Base-by-base conservation (phyloP, 805 yeast species). In the Geotrichum ghanense region DNA sequence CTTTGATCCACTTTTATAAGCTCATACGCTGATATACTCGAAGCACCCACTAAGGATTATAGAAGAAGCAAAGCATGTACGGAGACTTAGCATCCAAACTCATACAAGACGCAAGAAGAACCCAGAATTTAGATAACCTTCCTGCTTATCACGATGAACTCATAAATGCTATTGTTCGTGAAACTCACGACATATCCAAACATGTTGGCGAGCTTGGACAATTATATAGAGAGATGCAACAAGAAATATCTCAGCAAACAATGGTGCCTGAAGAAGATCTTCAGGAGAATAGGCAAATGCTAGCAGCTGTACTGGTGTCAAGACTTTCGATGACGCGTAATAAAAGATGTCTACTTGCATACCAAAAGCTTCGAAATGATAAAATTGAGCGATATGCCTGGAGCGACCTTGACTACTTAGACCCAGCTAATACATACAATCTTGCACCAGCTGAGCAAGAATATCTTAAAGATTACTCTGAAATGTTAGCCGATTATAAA, bases 51-150 rank as follows among this genome's bases (percentile, higher is more conserved):
- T 41, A 41, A 14, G 16, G n/a, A n/a, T 17, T 17, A 19, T 21
- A n/a, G 43, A 10, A 17, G 2, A 21, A n/a, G n/a, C n/a, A n/a
- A n/a, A n/a, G n/a, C n/a, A 90, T 90, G 98, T 86, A 86, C 56
- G 97, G 97, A 23, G 97, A 89, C 56, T 56, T 76, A 3, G 96
- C 90, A 1, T 76, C 78, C 50, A 90, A 90, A 61, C 74, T 90
- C n/a, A 72, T 85, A 1, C 69, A 78, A 27, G 97, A 92, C 49
- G 92, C 97, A 14, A 83, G 88, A 51, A 70, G 97, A 53, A 68
- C 95, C 0, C 74, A 73, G 49, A 73, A 76, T 20, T 65, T 90
- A 25, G 81, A 79, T 7, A 69, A 67, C 12, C 58, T 84, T 1
- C 89, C 97, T 1, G 65, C 75, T 9, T 88, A 81, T 59, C 84